Evolutionary conservation across 208 protist genomes (phyloP).

Genomic region (Trypanosoma theileri): DNA sequence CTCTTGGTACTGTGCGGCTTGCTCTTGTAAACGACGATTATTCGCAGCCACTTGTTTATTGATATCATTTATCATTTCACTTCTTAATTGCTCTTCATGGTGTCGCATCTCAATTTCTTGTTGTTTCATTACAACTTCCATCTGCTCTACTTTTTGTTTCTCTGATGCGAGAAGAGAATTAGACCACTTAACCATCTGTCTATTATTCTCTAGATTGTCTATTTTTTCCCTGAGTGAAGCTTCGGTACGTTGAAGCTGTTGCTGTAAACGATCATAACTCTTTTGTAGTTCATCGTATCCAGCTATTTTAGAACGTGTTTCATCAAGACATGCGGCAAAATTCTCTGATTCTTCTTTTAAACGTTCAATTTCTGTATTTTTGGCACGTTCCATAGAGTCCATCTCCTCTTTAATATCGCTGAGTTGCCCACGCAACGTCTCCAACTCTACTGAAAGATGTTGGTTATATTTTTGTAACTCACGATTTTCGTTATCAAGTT

Average conservation of each 20-base stretch:
- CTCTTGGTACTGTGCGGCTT: constrained; percentile 78
- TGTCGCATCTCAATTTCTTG: constrained; percentile 80
- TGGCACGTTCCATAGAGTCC: constrained; percentile 58
- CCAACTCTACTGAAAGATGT: constrained; percentile 81
- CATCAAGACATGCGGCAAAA: constrained; percentile 59
- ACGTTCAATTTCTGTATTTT: constrained; percentile 81
- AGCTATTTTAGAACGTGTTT: constrained; percentile 58
- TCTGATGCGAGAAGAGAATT: constrained; percentile 82
- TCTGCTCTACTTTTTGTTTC: constrained; percentile 83
- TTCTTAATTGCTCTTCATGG: constrained; percentile 67
- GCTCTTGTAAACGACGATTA: constrained; percentile 82
- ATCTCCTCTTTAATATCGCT: constrained; percentile 53
- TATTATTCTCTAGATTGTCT: constrained; percentile 76
- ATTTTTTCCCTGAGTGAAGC: constrained; percentile 68
- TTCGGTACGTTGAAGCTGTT: constrained; percentile 77
- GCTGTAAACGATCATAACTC: constrained; percentile 80
- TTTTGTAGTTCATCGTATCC: constrained; percentile 78
- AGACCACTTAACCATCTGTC: constrained; percentile 89
- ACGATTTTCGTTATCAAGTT: constrained; percentile 60
- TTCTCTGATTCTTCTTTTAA: constrained; percentile 57
- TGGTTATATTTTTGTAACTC: constrained; percentile 79
- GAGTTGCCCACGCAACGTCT: constrained; percentile 68
- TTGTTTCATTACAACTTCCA: constrained; percentile 66
- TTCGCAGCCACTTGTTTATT: constrained; percentile 78
- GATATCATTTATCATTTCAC: constrained; percentile 73